A percentile compares a stretch with the other conserved stretches of the same genome.
These are phyloP conservation scores for Termitomyces sp. DNA, from an alignment of 768 basidiomycete genomes.

Conservation along the genomic window DNA sequence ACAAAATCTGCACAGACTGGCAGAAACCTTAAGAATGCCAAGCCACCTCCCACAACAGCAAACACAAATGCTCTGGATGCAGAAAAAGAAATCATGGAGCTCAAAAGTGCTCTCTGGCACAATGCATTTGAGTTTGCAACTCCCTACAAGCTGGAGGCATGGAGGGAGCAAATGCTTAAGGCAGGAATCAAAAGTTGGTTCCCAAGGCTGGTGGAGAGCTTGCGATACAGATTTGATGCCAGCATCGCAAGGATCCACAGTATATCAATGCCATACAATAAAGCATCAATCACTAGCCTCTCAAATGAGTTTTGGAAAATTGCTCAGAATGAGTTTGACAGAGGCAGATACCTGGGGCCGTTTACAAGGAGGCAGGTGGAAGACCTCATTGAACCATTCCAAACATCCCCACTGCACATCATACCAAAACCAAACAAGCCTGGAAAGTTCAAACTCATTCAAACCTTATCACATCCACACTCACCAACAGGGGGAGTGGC, in stretches of 20 bases:
- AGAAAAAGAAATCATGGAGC: not conserved
- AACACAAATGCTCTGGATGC: too few species aligned
- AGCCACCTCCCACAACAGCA: too few species aligned
- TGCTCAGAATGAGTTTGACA: too few species aligned
- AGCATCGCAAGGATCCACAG: not conserved
- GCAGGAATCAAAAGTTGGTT: not conserved
- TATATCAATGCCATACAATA: not conserved
- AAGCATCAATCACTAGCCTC: not conserved
- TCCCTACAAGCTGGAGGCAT: not conserved
- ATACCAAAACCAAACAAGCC: not conserved
- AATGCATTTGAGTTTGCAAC: not conserved
- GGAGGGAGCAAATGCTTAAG: accelerated
- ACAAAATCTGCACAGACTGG: too few species aligned
- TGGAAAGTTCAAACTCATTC: not conserved
- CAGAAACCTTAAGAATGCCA: too few species aligned
- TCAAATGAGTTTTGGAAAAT: too few species aligned
- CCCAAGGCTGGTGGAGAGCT: too few species aligned
- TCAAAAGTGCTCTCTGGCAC: not conserved
- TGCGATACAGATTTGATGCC: not conserved
- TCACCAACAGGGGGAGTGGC: too few species aligned
- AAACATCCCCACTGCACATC: not conserved
- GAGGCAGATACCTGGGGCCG: too few species aligned
- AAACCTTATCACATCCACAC: not conserved
- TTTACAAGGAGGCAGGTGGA: not conserved
- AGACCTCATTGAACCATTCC: not conserved